Evolutionary conservation across 108 stramenopile species (phyloP), one percentile per base, ranked within the genome.

Genomic region (Nannochloropsis gaditana): DNA sequence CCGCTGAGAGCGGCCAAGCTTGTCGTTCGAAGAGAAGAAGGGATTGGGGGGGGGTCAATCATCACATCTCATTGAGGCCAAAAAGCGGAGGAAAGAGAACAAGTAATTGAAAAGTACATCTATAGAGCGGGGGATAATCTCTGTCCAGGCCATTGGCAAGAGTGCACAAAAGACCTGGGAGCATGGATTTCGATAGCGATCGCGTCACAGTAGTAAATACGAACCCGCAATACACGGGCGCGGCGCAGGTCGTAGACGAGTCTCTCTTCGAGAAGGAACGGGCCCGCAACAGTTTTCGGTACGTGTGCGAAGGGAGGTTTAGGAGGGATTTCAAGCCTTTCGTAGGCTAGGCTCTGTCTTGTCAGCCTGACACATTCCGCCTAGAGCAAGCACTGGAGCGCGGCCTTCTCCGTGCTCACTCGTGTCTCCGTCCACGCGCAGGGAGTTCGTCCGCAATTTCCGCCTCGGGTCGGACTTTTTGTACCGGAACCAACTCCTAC

Each of bases 381-480:
- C 59, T 6, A 4, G 31, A 31, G 31, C 31, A 31, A 31, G 31
- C 31, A 31, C 31, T 31, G 31, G 0, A 31, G 31, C 31, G 31
- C 31, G 31, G 31, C 31, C 31, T 31, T 31, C 31, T 31, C 31
- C 0, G 31, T 31, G 31, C 31, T 31, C 31, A 31, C 31, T 31
- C 31, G 31, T 4, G 59, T 73, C 59, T 8, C 59, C 59, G 15
- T n/a, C 59, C 59, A n/a, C 59, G 15, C 59, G n/a, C 59, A 73
- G 92, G 11, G 92, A 92, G 90, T 92, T 92, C 79, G 89, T 92
- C 79, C 88, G 92, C 43, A 91, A 91, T 84, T 92, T 89, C 89
- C 88, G 91, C 10, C 43, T 86, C n/a, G 92, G 88, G 2, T 82
- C 88, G 42, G 81, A 90, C 3, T 91, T 86, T 59, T 88, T 87